Evolutionary conservation across 2,329 filamentous ascomycete genomes (phyloP).

Genomic region (Didymella pinodella): DNA sequence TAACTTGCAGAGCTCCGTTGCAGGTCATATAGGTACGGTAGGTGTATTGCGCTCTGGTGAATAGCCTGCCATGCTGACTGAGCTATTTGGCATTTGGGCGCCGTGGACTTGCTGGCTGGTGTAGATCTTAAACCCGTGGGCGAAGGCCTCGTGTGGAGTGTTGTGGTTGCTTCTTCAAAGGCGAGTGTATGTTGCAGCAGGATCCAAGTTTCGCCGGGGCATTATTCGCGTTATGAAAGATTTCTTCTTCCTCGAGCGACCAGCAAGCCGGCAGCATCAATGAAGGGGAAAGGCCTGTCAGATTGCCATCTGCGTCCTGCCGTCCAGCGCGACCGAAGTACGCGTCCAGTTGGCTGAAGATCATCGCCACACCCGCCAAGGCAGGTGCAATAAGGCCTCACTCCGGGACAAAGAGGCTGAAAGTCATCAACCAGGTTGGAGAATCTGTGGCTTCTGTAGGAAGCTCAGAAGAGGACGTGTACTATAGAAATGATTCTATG

Average conservation of each 20-base stretch:
- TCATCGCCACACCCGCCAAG: slow-evolving; percentile 94
- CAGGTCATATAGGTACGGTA: too few species aligned
- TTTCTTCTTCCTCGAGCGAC: slow-evolving; percentile 45
- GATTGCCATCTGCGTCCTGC: slow-evolving; percentile 85
- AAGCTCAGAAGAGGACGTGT: slow-evolving; percentile 91
- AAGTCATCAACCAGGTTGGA: slow-evolving; percentile 90
- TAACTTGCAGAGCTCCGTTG: neutral
- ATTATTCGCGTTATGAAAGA: neutral
- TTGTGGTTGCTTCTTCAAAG: neutral
- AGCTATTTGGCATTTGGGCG: neutral
- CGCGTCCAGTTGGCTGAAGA: slow-evolving; percentile 79
- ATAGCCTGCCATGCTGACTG: neutral
- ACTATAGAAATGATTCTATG: slow-evolving; percentile 81
- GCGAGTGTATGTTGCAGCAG: neutral
- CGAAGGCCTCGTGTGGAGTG: neutral
- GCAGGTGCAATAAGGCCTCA: slow-evolving; percentile 72
- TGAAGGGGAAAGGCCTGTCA: slow-evolving; percentile 70
- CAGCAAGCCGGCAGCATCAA: slow-evolving; percentile 45
- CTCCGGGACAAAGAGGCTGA: slow-evolving; percentile 86
- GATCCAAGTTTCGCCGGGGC: neutral
- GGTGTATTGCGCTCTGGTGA: neutral
- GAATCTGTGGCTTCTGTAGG: slow-evolving; percentile 89
- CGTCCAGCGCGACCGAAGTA: slow-evolving; percentile 78
- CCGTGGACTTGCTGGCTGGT: neutral
- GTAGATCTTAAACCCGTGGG: neutral